Percentiles rank a stretch among this genome's conserved stretches.
Evolutionary conservation across 2,329 filamentous ascomycete genomes (phyloP).

Genomic region (Aureobasidium vineae): DNA sequence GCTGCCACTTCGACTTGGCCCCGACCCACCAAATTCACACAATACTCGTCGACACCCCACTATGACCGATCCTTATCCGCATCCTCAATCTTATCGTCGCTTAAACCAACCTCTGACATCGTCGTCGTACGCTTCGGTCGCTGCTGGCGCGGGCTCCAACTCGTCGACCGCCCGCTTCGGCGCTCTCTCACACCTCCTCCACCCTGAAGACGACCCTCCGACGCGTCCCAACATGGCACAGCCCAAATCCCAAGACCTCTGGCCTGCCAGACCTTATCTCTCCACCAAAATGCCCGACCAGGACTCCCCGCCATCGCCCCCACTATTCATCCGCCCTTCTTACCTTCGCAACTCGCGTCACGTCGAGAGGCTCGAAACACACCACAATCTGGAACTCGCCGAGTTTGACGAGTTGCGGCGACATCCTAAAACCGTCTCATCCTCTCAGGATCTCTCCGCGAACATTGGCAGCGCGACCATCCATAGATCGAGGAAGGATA

Average conservation of each 20-base stretch:
- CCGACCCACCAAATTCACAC: no score
- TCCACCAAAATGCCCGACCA: background rate
- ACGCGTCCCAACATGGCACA: conserved; percentile 1
- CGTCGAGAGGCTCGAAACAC: conserved; percentile 70
- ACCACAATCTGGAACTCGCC: conserved; percentile 58
- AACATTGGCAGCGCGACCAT: conserved; percentile 59
- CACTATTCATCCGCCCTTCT: conserved; percentile 73
- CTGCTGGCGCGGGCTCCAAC: conserved; percentile 41
- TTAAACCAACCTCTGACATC: conserved; percentile 1
- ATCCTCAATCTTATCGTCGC: conserved; percentile 42
- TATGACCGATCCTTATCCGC: conserved; percentile 48
- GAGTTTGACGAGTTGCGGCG: conserved; percentile 13
- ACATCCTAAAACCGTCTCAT: background rate
- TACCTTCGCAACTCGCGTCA: conserved; percentile 79
- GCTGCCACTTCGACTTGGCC: background rate
- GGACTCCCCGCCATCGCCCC: conserved; percentile 34
- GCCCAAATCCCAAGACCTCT: background rate
- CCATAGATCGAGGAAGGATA: conserved; percentile 65
- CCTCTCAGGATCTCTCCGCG: conserved; percentile 48
- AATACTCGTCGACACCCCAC: background rate
- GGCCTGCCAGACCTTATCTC: background rate
- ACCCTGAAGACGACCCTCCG: conserved; percentile 33
- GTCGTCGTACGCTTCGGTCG: conserved; percentile 62
- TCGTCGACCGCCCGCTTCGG: conserved; percentile 40
- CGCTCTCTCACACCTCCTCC: conserved; percentile 55